A percentile compares a stretch with the other conserved stretches of the same genome.
Evolutionary conservation across 2,329 filamentous ascomycete genomes (phyloP).

Genomic region (Colletotrichum sp.): DNA sequence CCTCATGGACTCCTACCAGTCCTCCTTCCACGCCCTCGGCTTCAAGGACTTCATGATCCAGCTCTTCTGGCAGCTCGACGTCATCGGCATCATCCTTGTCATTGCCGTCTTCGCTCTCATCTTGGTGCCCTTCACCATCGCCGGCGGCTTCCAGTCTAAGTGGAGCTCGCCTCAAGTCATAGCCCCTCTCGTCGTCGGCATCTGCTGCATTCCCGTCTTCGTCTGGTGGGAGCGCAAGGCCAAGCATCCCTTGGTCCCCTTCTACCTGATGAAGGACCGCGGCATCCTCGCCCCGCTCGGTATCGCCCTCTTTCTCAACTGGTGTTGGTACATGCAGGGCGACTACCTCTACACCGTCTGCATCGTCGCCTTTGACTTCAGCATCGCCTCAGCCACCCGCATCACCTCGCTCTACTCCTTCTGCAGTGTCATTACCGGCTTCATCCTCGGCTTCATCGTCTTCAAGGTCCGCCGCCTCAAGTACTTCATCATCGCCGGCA

Average conservation of each 20-base stretch:
- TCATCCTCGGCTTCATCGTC: conserved; percentile 61
- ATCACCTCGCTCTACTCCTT: conserved; percentile 65
- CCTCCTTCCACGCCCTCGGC: conserved; percentile 36
- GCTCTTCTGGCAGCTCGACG: conserved; percentile 53
- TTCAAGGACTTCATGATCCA: conserved; percentile 37
- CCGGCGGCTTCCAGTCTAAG: conserved; percentile 40
- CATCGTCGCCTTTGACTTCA: conserved; percentile 65
- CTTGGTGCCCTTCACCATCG: conserved; percentile 50
- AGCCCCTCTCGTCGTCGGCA: conserved; percentile 49
- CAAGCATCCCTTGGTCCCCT: conserved; percentile 63
- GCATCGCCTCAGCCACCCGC: conserved; percentile 59
- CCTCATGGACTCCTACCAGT: conserved; percentile 41
- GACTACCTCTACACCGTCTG: conserved; percentile 70
- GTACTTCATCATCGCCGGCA: conserved; percentile 66
- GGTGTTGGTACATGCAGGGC: conserved; percentile 67
- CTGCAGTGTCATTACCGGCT: conserved; percentile 62
- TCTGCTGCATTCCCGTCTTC: conserved; percentile 56
- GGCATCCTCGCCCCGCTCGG: conserved; percentile 68
- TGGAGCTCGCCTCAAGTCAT: conserved; percentile 46
- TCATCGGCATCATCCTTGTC: conserved; percentile 49
- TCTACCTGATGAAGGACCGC: conserved; percentile 65
- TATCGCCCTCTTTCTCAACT: conserved; percentile 62
- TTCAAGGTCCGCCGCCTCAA: conserved; percentile 65
- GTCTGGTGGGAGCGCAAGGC: conserved; percentile 53
- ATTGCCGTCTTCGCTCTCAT: conserved; percentile 52